A percentile compares a stretch with the other conserved stretches of the same genome.
phyloP scores from a whole-genome alignment of 148 eudicot species.

The Mesembryanthemum crystallinum region DNA sequence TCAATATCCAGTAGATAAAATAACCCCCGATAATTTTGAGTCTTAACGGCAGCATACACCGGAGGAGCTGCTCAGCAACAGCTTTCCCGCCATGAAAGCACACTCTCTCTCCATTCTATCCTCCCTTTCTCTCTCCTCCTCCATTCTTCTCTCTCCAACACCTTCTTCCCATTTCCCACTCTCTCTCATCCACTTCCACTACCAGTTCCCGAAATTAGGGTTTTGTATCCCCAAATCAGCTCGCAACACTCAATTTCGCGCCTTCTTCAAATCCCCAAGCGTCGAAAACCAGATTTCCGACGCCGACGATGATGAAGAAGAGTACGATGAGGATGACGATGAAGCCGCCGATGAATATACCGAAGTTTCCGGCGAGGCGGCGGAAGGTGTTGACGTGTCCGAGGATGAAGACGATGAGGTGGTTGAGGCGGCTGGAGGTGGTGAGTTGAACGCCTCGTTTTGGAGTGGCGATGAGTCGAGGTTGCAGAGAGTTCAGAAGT shows the following conservation, averaged over 20 bases:
- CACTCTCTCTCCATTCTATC: slow-evolving; percentile 33
- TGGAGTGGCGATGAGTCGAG: slow-evolving; percentile 53
- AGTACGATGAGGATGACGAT: slow-evolving; percentile 61
- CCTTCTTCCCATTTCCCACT: slow-evolving; percentile 8
- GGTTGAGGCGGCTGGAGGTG: slow-evolving; percentile 29
- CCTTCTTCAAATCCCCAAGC: slow-evolving; percentile 45
- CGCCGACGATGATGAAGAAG: slow-evolving; percentile 48
- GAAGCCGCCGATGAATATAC: slow-evolving; percentile 67
- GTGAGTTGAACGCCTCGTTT: slow-evolving; percentile 26
- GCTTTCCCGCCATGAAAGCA: slow-evolving; percentile 74
- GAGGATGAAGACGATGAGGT: slow-evolving; percentile 41
- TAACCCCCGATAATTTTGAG: not conserved
- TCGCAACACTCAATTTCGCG: slow-evolving; percentile 18
- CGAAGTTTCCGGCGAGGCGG: slow-evolving; percentile 28
- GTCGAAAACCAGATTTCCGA: slow-evolving; percentile 49
- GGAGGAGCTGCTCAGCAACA: slow-evolving; percentile 6
- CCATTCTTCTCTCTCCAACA: slow-evolving; percentile 15
- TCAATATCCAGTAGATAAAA: too few relatives aligned
- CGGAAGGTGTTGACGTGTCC: slow-evolving; percentile 25
- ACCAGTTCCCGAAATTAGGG: slow-evolving; percentile 25
- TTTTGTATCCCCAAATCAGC: slow-evolving; percentile 27
- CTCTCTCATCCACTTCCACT: slow-evolving; percentile 14
- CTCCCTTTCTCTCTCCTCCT: slow-evolving; percentile 22
- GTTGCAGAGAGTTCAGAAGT: slow-evolving; percentile 71
- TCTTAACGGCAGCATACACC: not conserved